A percentile compares a stretch with the other conserved stretches of the same genome.
These are phyloP conservation scores for Poterioochromonas sp. DNA, from an alignment of 352 stramenopile genomes.

Conservation along the genomic window DNA sequence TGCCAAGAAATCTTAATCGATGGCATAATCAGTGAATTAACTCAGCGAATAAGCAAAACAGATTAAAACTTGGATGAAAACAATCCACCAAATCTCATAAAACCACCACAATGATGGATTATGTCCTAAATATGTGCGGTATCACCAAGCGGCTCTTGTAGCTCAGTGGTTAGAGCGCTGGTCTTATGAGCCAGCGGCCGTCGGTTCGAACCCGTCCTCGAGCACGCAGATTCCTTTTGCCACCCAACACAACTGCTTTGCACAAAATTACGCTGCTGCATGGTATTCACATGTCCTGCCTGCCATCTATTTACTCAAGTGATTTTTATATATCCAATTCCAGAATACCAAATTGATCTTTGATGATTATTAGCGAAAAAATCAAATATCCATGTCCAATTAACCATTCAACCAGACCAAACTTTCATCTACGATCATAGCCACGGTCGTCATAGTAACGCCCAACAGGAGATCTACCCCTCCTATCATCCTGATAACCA, in stretches of 20 bases:
- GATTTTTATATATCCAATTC: too few species aligned
- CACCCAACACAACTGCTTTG: too few species aligned
- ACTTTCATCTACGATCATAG: too few species aligned
- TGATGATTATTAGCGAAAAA: too few species aligned
- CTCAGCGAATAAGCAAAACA: background rate
- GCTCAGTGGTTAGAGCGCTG: slow-evolving; percentile 34
- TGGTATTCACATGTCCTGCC: too few species aligned
- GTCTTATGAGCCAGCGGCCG: slow-evolving; percentile 32
- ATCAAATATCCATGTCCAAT: too few species aligned
- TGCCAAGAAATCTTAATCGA: background rate
- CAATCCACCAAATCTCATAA: background rate
- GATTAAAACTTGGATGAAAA: background rate
- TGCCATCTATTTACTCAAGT: too few species aligned
- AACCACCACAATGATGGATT: background rate
- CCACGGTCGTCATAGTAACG: too few species aligned
- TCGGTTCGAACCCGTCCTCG: slow-evolving; percentile 26
- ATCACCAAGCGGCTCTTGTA: slow-evolving; percentile 6
- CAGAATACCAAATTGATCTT: too few species aligned
- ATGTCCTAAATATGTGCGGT: background rate
- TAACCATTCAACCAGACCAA: too few species aligned
- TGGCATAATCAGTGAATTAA: background rate
- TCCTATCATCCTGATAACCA: background rate
- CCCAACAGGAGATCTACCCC: background rate
- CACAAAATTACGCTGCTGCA: too few species aligned
- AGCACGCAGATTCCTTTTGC: slow-evolving; percentile 5